Base-by-base conservation (phyloP, 2,329 filamentous ascomycete species). In the Stachybotrys chartarum region DNA sequence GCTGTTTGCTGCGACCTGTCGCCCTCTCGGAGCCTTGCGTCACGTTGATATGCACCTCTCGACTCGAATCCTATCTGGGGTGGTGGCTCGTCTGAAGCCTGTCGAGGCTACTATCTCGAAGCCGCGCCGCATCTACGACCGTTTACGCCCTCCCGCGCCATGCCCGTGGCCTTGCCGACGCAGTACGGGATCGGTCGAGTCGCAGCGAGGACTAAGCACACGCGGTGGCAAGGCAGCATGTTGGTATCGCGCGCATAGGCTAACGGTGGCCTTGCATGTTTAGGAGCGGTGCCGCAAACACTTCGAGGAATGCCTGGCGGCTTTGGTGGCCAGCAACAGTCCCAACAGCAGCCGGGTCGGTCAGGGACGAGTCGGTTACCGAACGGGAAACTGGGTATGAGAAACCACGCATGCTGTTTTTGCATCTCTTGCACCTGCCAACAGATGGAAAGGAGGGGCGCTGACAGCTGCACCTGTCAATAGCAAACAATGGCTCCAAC, bases 351-450 rank as follows among this genome's bases (percentile, higher is more conserved):
- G 59, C 66, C 61, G 61, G 79, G 74, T 55, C 78, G 84, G 66
- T 73, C 75, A 59, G 78, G 79, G 47, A 77, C 83, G 54, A 81
- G 70, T 68, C 78, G 84, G 66, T 75, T 87, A 78, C 83, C 82
- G 56, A 85, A 84, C 63, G 83, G 83, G 55, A 87, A 87, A 70
- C 71, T 85, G 77, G 80, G 84, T 86, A 68, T 52, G 63, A 53
- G 35, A 42, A 42, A 53, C 47, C 51, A 47, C 17, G 30, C 39
- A 52, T 30, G n/a, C 24, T 24, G 24, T 24, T 24, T 24, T 24
- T 24, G 4, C 44, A 50, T 47, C 14, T 24, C 35, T 42, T 42
- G 35, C 35, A 42, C 35, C 35, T 42, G 35, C 35, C 35, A 14
- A 42, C 35, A 42, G 45, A 30, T 52, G 50, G 56, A 50, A 51